Evolutionary conservation across 225 moss, liverwort and hornwort species (phyloP).

Genomic region (Climacium dendroides): DNA sequence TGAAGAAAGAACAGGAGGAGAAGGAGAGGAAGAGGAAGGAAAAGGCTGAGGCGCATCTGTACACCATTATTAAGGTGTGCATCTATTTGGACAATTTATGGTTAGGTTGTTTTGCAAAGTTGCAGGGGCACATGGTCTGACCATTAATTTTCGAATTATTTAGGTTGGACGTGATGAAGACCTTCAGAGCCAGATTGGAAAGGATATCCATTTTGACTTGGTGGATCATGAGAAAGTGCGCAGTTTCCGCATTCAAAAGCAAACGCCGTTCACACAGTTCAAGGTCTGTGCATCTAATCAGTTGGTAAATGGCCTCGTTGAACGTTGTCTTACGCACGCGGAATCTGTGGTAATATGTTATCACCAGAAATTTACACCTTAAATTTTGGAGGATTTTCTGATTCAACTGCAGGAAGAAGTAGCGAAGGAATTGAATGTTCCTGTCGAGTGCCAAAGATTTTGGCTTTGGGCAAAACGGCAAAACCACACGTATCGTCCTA

Average conservation of each 20-base stretch:
- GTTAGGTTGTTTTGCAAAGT: not conserved
- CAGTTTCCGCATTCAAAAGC: slow-evolving; percentile 98
- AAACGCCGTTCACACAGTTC: slow-evolving; percentile 88
- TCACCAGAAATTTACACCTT: not conserved
- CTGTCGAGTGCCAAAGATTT: slow-evolving; percentile 82
- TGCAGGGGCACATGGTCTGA: not conserved
- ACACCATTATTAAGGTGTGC: slow-evolving; percentile 91
- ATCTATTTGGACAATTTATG: not conserved
- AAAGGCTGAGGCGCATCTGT: slow-evolving; percentile 93
- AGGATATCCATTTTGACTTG: slow-evolving; percentile 97
- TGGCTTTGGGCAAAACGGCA: slow-evolving; percentile 99
- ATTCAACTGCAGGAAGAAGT: slow-evolving; percentile 72
- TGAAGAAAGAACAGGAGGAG: slow-evolving; percentile 99
- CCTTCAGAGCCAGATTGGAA: slow-evolving; percentile 90
- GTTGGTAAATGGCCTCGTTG: not conserved
- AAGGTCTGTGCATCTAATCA: slow-evolving; percentile 43
- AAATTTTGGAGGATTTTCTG: not conserved
- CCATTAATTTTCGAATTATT: not conserved
- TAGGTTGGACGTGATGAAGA: slow-evolving; percentile 99
- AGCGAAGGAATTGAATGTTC: slow-evolving; percentile 73
- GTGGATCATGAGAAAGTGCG: slow-evolving; percentile 99
- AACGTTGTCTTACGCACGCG: not conserved
- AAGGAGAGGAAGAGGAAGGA: slow-evolving; percentile 98
- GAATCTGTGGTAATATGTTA: not conserved
- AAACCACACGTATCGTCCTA: slow-evolving; percentile 97